Evolutionary conservation across 1,139 yeast species (phyloP), one percentile per base, ranked within the genome.

Genomic region (Groenewaldozyma sp.): DNA sequence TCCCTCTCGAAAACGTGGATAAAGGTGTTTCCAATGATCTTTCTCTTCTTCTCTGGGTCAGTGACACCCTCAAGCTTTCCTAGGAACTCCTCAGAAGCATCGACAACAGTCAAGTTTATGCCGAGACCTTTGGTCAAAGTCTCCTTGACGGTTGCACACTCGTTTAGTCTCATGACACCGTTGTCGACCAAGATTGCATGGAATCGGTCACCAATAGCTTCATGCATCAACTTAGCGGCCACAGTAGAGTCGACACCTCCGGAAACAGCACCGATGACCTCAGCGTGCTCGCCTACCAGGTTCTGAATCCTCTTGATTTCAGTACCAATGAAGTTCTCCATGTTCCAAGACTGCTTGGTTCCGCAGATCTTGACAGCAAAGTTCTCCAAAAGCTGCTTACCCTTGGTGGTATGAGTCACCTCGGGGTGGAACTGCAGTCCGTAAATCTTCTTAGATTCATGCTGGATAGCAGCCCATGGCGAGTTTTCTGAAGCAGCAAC

Each of bases 181-280:
- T 91, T 91, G 68, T 91, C 98, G 48, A 91, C 99, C 60, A 87
- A 76, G 55, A 91, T 87, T 47, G 98, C 99, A 58, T 91, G 99
- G 82, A 91, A 91, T 64, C 98, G 78, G 59, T 84, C 93, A 60
- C 99, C 99, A 64, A 91, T 91, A 50, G 98, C 98, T 68, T 84
- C 95, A 51, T 87, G 82, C 94, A 91, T 82, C 62, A 91, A 75
- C 71, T 91, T 91, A 51, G 99, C 96, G 51, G 97, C 99, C 47
- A 93, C 98, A 36, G 99, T 91, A 42, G 98, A 91, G 67, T 91
- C 99, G 49, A 93, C 98, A 71, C 99, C 98, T 59, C 99, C 99
- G 45, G 96, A 84, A 54, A 91, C 98, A 42, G 99, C 99, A 68
- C 99, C 99, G 60, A 91, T 91, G 50, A 93, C 99, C 68, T 91